A percentile compares a stretch with the other conserved stretches of the same genome.
phyloP scores from a whole-genome alignment of 495 filamentous ascomycete genomes.

The Bryoglossum gracile region DNA sequence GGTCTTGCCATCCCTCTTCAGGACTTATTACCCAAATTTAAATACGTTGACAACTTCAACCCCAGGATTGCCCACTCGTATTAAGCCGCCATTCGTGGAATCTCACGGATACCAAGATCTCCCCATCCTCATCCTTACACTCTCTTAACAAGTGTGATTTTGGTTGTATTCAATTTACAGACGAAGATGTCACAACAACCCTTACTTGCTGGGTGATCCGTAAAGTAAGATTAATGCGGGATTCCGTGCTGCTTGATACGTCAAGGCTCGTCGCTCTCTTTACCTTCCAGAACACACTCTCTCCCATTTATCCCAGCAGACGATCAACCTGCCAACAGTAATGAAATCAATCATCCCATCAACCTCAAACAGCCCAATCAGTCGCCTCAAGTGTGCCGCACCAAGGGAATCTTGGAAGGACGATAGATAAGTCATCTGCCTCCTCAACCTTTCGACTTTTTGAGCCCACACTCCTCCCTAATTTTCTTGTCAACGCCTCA shows the following conservation, averaged over 20 bases:
- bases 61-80: too few relatives aligned
- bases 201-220: constrained; percentile 10
- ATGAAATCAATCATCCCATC: constrained; percentile 34
- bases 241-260: constrained; percentile 15
- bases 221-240: constrained; percentile 23
- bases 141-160: constrained; percentile 4
- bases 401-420: constrained; percentile 2
- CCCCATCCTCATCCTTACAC: not conserved
- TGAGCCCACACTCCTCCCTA: constrained; percentile 3
- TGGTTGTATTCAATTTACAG: constrained; percentile 8
- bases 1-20: too few relatives aligned
- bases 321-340: constrained; percentile 39
- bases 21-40: too few relatives aligned
- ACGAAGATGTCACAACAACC: constrained; percentile 9
- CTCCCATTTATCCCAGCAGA: constrained; percentile 31
- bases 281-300: constrained; percentile 22
- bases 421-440: constrained; percentile 19
- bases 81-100: too few relatives aligned
- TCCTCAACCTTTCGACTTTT: constrained; percentile 7
- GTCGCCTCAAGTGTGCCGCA: constrained; percentile 15
- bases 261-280: not conserved
- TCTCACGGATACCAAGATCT: not conserved
- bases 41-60: too few relatives aligned
- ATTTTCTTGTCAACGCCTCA: constrained; percentile 4
- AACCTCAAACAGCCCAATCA: constrained; percentile 17